A percentile compares a stretch with the other conserved stretches of the same genome.
phyloP scores from a whole-genome alignment of 148 eudicot species.

The Amaranthus cruentus region DNA sequence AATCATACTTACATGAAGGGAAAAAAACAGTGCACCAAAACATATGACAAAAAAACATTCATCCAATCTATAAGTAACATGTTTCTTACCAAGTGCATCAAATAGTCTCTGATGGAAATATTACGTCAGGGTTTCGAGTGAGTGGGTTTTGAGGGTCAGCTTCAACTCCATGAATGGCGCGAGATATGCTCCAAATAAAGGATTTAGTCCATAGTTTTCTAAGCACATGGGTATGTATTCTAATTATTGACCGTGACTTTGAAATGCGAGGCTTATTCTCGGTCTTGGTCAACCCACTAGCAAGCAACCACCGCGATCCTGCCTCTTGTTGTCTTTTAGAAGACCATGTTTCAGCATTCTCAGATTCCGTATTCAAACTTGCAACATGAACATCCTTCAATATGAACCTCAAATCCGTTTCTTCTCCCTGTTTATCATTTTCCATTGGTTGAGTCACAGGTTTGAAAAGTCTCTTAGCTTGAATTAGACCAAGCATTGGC shows the following conservation, averaged over 20 bases:
- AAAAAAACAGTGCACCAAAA: not conserved
- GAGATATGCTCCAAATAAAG: conserved; percentile 55
- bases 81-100: conserved; percentile 11
- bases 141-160: conserved; percentile 27
- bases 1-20: not conserved
- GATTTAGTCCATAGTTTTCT: conserved; percentile 26
- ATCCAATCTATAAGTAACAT: not conserved
- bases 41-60: not conserved
- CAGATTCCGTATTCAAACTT: conserved; percentile 36
- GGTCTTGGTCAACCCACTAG: conserved; percentile 43
- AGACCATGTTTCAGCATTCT: conserved; percentile 30
- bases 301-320: conserved; percentile 63
- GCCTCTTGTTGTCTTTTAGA: conserved; percentile 41
- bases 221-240: conserved; percentile 18
- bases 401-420: conserved; percentile 27
- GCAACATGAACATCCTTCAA: conserved; percentile 43
- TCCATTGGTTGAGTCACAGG: not conserved
- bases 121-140: conserved; percentile 54
- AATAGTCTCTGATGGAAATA: conserved; percentile 26
- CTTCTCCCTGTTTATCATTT: conserved; percentile 6
- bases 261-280: conserved; percentile 21
- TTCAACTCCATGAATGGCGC: conserved; percentile 15
- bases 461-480: conserved; percentile 42
- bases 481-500: conserved; percentile 85
- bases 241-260: conserved; percentile 33